Conservation (phyloP, 2,329 filamentous ascomycete species). For the Cytospora paraplurivora region DNA sequence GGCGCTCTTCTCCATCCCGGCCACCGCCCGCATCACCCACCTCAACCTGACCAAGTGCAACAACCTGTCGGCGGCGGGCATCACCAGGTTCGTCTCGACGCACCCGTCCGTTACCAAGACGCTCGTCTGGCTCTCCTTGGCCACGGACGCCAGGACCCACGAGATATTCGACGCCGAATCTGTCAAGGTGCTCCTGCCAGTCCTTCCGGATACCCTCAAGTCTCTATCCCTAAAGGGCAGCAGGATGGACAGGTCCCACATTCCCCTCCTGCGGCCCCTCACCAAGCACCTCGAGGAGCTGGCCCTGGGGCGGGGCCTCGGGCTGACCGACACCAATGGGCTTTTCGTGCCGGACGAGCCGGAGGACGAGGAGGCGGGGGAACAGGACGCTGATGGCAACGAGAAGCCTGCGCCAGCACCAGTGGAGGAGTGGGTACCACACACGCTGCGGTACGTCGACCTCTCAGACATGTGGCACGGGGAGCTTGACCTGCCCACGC, state of each 20-base stretch:
- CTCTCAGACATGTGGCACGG: slow-evolving; percentile 70
- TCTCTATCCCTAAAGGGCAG: slow-evolving; percentile 78
- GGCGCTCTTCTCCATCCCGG: slow-evolving; percentile 69
- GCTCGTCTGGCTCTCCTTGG: slow-evolving; percentile 72
- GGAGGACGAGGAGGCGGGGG: neutral
- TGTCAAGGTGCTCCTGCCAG: slow-evolving; percentile 64
- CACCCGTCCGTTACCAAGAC: slow-evolving; percentile 68
- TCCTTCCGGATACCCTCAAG: slow-evolving; percentile 66
- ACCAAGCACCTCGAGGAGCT: slow-evolving; percentile 77
- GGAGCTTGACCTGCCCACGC: slow-evolving; percentile 59
- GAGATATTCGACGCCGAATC: slow-evolving; percentile 69
- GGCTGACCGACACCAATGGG: slow-evolving; percentile 64
- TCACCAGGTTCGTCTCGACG: slow-evolving; percentile 70
- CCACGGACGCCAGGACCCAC: slow-evolving; percentile 71
- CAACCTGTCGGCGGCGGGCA: slow-evolving; percentile 63
- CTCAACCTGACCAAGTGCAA: slow-evolving; percentile 78
- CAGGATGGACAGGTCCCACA: slow-evolving; percentile 66
- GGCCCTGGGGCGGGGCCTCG: slow-evolving; percentile 69
- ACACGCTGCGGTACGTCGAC: slow-evolving; percentile 73
- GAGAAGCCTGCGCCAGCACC: slow-evolving; percentile 32
- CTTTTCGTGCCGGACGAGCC: slow-evolving; percentile 58
- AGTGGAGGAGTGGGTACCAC: slow-evolving; percentile 50
- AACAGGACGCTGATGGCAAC: slow-evolving; percentile 21
- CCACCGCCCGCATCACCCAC: slow-evolving; percentile 73
- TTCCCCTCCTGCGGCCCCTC: slow-evolving; percentile 64